phyloP scores from a whole-genome alignment of 2,329 filamentous ascomycete species.

The Cadophora luteo-olivacea region DNA sequence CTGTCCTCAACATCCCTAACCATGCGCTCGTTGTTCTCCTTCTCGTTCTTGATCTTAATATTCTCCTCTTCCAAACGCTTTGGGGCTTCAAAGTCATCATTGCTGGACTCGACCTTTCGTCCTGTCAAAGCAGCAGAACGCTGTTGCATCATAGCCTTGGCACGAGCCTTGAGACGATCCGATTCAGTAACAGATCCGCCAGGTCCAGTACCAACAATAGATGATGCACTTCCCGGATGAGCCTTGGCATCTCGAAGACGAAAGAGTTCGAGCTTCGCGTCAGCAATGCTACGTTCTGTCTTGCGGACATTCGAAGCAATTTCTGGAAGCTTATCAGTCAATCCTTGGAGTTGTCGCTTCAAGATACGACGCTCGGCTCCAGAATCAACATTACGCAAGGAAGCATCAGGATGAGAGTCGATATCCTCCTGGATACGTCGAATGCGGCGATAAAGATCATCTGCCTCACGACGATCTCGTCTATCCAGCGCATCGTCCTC shows the following conservation, averaged over 20 bases:
- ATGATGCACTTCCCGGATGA: conserved; percentile 78
- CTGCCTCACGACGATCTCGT: conserved; percentile 87
- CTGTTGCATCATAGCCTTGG: conserved; percentile 98
- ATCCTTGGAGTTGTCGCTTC: conserved; percentile 85
- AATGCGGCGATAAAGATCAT: conserved; percentile 92
- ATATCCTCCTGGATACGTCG: conserved; percentile 93
- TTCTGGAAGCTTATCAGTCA: conserved; percentile 90
- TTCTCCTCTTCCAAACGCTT: conserved; percentile 90
- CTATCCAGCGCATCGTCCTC: conserved; percentile 93
- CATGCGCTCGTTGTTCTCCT: conserved; percentile 95
- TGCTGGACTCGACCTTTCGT: conserved; percentile 71
- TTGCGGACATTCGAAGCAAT: conserved; percentile 90
- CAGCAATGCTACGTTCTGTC: conserved; percentile 90
- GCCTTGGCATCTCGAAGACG: conserved; percentile 92
- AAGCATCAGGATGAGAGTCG: conserved; percentile 83
- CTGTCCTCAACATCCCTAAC: conserved; percentile 96
- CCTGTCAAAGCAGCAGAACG: conserved; percentile 91
- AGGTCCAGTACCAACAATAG: conserved; percentile 90
- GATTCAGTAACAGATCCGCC: conserved; percentile 91
- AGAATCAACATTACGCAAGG: conserved; percentile 74
- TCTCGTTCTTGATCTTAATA: conserved; percentile 79
- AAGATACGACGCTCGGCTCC: conserved; percentile 86
- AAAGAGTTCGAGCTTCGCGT: conserved; percentile 91
- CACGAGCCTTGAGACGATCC: conserved; percentile 91
- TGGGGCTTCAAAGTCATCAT: conserved; percentile 79